Percentiles rank a stretch among this genome's conserved stretches.
phyloP scores from a whole-genome alignment of 2,329 filamentous ascomycete species.

The Epichloe festucae region DNA sequence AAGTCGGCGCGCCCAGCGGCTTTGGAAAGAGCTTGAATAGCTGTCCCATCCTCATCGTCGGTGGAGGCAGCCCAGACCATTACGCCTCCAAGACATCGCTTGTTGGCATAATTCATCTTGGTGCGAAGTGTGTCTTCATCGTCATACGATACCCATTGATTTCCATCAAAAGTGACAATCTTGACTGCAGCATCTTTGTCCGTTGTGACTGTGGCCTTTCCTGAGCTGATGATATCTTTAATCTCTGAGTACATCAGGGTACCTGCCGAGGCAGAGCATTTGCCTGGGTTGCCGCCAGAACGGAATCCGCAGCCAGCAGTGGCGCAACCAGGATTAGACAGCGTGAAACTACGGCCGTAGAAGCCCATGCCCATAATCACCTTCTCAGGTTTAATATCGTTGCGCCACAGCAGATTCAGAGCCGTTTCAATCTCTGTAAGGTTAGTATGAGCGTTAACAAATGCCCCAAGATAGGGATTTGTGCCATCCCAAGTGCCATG shows the following conservation, averaged over 20 bases:
- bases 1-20: no score
- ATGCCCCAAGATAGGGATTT: background rate
- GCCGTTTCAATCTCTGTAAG: constrained; percentile 29
- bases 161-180: constrained; percentile 11
- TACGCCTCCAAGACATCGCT: constrained; percentile 14
- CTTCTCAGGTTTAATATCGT: constrained; percentile 25
- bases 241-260: background rate
- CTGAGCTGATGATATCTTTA: background rate
- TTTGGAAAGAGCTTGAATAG: no score
- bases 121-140: constrained; percentile 16
- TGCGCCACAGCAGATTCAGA: constrained; percentile 34
- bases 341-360: constrained; percentile 21
- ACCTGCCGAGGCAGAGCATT: background rate
- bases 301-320: constrained; percentile 12
- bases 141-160: constrained; percentile 19
- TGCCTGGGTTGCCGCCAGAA: background rate
- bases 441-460: constrained; percentile 30
- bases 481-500: constrained; percentile 1
- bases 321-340: constrained; percentile 7
- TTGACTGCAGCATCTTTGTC: background rate
- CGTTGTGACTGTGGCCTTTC: background rate
- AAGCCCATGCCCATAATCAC: constrained; percentile 31
- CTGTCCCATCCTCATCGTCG: no score
- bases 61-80: constrained; percentile 11
- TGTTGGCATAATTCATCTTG: constrained; percentile 14